Percentiles rank a stretch among this genome's conserved stretches.
Conservation (phyloP, 176 grass and related monocot genomes). For the Puya raimondii region DNA sequence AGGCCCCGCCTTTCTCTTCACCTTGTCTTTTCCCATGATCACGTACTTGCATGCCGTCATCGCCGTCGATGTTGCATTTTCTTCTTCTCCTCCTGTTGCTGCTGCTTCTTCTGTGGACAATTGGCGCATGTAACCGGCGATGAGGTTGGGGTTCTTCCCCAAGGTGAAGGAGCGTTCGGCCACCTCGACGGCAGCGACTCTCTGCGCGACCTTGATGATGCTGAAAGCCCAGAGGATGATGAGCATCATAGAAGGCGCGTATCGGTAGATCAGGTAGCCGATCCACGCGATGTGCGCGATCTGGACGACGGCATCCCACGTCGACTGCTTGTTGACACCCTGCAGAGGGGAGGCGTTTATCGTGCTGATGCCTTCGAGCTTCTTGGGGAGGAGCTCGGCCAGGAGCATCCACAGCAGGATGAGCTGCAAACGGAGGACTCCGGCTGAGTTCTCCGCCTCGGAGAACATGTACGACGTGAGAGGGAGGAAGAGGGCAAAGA, state of each 20-base stretch:
- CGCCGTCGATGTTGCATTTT: too few species aligned
- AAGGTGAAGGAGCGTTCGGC: constrained; percentile 7
- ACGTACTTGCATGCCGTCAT: constrained; percentile 9
- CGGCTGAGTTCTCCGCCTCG: neutral
- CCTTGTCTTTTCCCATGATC: constrained; percentile 18
- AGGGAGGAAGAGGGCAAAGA: constrained; percentile 5
- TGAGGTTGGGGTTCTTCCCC: constrained; percentile 18
- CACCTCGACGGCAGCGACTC: neutral
- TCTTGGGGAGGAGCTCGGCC: constrained; percentile 24
- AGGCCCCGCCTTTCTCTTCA: constrained; percentile 28
- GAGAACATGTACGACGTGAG: constrained; percentile 12
- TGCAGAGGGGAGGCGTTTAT: too few species aligned
- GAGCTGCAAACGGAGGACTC: neutral
- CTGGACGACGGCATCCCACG: neutral
- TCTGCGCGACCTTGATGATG: constrained; percentile 9
- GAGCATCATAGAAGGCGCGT: neutral
- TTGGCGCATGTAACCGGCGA: constrained; percentile 16
- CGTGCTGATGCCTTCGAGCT: neutral
- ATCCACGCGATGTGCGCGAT: neutral
- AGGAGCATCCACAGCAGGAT: constrained; percentile 25
- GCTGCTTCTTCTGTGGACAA: too few species aligned
- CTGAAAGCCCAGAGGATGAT: constrained; percentile 22
- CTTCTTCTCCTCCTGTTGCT: neutral
- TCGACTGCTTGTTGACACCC: neutral
- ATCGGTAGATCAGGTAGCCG: constrained; percentile 15